Conservation (phyloP, 768 basidiomycete genomes). For the Aureoboletus auriporus region DNA sequence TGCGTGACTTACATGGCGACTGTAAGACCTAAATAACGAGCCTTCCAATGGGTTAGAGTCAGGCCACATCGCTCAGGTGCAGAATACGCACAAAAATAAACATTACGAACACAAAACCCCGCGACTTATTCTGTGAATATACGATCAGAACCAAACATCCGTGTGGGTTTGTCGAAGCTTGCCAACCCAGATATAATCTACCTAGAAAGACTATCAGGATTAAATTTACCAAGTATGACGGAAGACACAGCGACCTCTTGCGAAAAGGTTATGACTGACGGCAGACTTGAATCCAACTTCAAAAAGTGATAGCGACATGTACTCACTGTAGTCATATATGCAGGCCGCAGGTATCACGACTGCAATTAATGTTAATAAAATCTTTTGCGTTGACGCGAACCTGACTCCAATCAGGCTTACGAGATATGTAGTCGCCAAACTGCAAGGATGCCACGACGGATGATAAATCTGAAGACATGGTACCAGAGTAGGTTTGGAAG, state of each 20-base stretch:
- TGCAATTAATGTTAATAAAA: slow-evolving; percentile 4
- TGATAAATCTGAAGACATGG: slow-evolving; percentile 12
- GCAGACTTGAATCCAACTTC: neutral
- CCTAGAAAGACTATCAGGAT: slow-evolving; percentile 6
- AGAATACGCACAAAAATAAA: slow-evolving; percentile 16
- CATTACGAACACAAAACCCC: slow-evolving; percentile 9
- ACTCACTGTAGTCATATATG: slow-evolving; percentile 21
- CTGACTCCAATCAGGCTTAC: slow-evolving; percentile 2
- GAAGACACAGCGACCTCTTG: slow-evolving; percentile 10
- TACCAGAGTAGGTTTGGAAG: no score
- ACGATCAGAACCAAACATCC: neutral
- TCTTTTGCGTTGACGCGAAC: neutral
- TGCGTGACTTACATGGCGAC: slow-evolving; percentile 8
- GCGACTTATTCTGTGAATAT: slow-evolving; percentile 10
- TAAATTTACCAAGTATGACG: neutral
- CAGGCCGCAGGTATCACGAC: slow-evolving; percentile 10
- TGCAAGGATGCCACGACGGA: slow-evolving; percentile 4
- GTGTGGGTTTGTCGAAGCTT: neutral
- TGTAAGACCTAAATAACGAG: slow-evolving; percentile 15
- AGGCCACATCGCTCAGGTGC: no score
- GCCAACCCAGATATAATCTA: slow-evolving; percentile 18
- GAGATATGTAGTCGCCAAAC: slow-evolving; percentile 5
- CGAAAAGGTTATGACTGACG: slow-evolving; percentile 14
- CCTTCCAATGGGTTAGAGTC: slow-evolving; percentile 6
- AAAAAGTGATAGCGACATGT: neutral